Base-by-base conservation (phyloP, 2,329 filamentous ascomycete species). In the Penicillium nordicum region DNA sequence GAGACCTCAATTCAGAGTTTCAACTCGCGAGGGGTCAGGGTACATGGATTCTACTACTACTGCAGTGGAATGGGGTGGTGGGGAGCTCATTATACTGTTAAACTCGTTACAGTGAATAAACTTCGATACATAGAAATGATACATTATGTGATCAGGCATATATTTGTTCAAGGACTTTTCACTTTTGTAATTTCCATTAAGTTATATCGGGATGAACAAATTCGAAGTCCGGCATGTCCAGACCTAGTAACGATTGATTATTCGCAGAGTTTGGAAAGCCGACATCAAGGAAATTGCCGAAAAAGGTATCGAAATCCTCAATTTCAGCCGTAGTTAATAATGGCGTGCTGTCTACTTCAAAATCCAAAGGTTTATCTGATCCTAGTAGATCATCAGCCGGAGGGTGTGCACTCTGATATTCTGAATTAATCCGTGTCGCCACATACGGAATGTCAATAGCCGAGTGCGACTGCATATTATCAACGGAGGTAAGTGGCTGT, bases 261-360 rank as follows among this genome's bases (percentile, higher is more conserved):
- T 54, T 53, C 9, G 57, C 21, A 2, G 36, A 32, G 6, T 46
- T 62, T 12, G 60, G 56, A 23, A 61, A 50, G 37, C 54, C 56
- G 14, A 62, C 53, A 21, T 62, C 51, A 18, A 58, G 46, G 14
- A 62, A 59, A 50, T 62, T 55, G 6, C 46, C 50, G 10, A 62
- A 55, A 21, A 61, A 42, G 14, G 50, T 47, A 41, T 62, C 60
- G n/a, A 58, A 56, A 21, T 57, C 52, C 2, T 46, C 21, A 11
- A 46, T 8, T 4, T 34, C 48, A 10, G 48, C 16, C 1, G 14
- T 10, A 5, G 41, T 23, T 11, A 23, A 21, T 4, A 30, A 41
- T 29, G 42, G 34, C 4, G 9, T 29, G 12, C 18, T 34, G 32
- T 25, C 11, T 34, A 23, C 16, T 10, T 52, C 27, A 8, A 23